phyloP scores from a whole-genome alignment of 192 early-diverging fungal species.

The Coemansia sp. region DNA sequence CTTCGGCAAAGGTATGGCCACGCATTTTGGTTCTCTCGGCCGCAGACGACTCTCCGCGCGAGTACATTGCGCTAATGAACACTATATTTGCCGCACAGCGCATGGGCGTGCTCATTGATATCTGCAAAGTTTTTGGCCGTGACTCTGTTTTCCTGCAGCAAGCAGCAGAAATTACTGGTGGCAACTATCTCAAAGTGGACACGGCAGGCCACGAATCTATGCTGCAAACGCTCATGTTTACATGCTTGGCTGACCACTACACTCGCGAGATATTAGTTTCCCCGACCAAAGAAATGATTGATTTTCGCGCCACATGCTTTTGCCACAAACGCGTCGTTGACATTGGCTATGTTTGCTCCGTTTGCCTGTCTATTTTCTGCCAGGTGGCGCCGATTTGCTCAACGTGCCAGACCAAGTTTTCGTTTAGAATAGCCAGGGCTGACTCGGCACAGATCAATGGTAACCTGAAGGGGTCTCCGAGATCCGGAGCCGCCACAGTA shows the following conservation, averaged over 20 bases:
- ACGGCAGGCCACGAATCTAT: slow-evolving; percentile 60
- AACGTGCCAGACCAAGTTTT: slow-evolving; percentile 73
- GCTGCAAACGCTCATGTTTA: slow-evolving; percentile 84
- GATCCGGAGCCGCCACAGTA: not conserved
- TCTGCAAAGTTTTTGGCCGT: slow-evolving; percentile 73
- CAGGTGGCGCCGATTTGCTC: slow-evolving; percentile 69
- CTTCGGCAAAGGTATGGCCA: slow-evolving; percentile 49
- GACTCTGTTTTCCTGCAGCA: slow-evolving; percentile 91
- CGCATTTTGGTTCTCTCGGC: slow-evolving; percentile 83
- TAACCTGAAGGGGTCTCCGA: not conserved
- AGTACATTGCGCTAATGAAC: slow-evolving; percentile 98
- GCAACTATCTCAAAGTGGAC: slow-evolving; percentile 73
- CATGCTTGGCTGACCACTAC: slow-evolving; percentile 68
- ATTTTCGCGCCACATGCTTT: slow-evolving; percentile 94
- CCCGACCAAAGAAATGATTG: slow-evolving; percentile 74
- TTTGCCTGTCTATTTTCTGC: slow-evolving; percentile 90
- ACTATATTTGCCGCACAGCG: slow-evolving; percentile 96
- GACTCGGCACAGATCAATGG: slow-evolving; percentile 16
- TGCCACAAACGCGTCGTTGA: slow-evolving; percentile 93
- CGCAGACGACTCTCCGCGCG: slow-evolving; percentile 77
- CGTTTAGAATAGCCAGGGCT: slow-evolving; percentile 47
- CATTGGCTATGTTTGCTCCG: slow-evolving; percentile 96
- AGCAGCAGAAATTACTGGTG: slow-evolving; percentile 83
- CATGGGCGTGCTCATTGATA: slow-evolving; percentile 82
- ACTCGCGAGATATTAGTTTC: slow-evolving; percentile 67